phyloP scores from a whole-genome alignment of 192 early-diverging fungal species.

The Backusella sp. region DNA sequence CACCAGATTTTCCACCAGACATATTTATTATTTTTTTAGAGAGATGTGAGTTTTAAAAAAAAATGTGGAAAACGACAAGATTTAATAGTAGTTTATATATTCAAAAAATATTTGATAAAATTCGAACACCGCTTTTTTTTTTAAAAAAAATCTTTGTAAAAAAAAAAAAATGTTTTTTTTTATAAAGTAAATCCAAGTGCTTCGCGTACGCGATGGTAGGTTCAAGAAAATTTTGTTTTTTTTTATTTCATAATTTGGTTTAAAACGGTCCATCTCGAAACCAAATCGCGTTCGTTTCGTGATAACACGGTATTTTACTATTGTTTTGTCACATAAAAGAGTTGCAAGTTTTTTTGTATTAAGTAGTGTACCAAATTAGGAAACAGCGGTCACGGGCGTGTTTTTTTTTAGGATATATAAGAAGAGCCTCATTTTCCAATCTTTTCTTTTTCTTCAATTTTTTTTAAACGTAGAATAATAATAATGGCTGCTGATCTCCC shows the following conservation, averaged over 20 bases:
- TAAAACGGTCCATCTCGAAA: not conserved
- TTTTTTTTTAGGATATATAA: not conserved
- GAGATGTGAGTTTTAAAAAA: slow-evolving; percentile 7
- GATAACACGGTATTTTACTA: slow-evolving; percentile 1
- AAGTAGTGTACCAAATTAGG: not conserved
- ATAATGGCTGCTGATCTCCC: slow-evolving; percentile 30
- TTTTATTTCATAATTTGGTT: not conserved
- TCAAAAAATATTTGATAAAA: not conserved
- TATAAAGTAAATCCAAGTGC: not conserved
- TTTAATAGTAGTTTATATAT: slow-evolving; percentile 10
- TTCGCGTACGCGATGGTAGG: not conserved
- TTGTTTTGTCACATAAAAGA: not conserved
- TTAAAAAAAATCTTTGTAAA: not conserved
- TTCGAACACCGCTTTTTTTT: not conserved
- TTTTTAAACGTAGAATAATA: slow-evolving; percentile 14
- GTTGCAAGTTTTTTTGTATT: not conserved
- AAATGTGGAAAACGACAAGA: slow-evolving; percentile 5
- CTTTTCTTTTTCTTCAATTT: slow-evolving; percentile 24
- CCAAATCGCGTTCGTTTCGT: slow-evolving; percentile 24
- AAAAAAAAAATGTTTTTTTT: not conserved
- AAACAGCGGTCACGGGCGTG: not conserved
- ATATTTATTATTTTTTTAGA: slow-evolving; percentile 42
- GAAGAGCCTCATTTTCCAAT: slow-evolving; percentile 5
- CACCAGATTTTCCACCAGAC: slow-evolving; percentile 74
- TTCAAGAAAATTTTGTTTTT: slow-evolving; percentile 10